Base-by-base conservation (phyloP, 345 rosid genomes). In the Carallia pectinifolia region DNA sequence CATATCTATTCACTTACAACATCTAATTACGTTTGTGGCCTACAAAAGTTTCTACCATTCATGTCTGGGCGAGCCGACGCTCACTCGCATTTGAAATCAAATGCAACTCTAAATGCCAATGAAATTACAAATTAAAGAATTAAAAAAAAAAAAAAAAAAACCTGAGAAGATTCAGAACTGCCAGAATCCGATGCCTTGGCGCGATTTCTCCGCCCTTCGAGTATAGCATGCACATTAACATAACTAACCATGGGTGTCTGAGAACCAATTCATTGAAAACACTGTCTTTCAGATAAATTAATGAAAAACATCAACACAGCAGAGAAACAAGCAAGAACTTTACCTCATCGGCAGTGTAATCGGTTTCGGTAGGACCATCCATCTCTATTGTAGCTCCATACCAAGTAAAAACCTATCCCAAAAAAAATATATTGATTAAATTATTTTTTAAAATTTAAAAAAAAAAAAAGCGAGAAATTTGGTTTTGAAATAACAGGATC, bases 221-320 rank as follows among this genome's bases (percentile, higher is more conserved):
- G 84, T 36, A 88, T 83, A 58, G 95, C 96, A 78, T 90, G 91
- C 58, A 94, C 95, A 73, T 94, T 91, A 12, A 90, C 83, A 71
- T 91, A 91, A 80, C 93, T 91, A 15, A 91, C 85, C 97, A 94
- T 88, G 3, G 97, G 97, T 16, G 98, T 91, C 98, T 94, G 70
- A 53, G 48, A 64, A 44, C 29, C 56, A 53, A 53, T 53, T 8
- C n/a, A 53, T 6, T 8, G 3, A 53, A 53, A 53, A 53, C 58
- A 59, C 27, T 10, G 3, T 44, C 58, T 13, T 44, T 44, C 37
- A 60, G 23, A 12, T 62, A 19, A 56, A 63, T 54, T n/a, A 48
- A 29, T n/a, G 31, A 6, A 37, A 30, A 4, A 3, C 52, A 54
- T 9, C 6, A 27, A 27, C 9, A 52, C 70, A 55, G 31, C 7